These are phyloP conservation scores for Fusarium continuum DNA, from an alignment of 2,329 filamentous ascomycete genomes.

Conservation along the genomic window DNA sequence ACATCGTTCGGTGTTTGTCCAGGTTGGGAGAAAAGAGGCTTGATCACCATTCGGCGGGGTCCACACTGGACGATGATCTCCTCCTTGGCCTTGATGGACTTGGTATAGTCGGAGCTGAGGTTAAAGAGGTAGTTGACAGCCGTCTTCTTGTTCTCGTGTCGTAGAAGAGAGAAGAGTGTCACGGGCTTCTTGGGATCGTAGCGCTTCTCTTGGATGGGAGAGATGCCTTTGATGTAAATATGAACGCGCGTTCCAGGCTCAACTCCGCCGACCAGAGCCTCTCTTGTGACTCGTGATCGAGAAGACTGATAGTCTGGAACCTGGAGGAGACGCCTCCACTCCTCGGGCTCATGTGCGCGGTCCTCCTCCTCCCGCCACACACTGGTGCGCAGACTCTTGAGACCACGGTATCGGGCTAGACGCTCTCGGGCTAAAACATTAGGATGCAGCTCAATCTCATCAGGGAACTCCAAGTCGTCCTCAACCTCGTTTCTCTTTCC, in stretches of 20 bases:
- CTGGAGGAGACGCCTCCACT: slow-evolving; percentile 86
- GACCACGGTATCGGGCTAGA: slow-evolving; percentile 83
- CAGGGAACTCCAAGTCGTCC: slow-evolving; percentile 94
- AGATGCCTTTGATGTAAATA: slow-evolving; percentile 72
- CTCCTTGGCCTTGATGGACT: slow-evolving; percentile 88
- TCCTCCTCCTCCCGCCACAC: slow-evolving; percentile 92
- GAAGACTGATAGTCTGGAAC: slow-evolving; percentile 90
- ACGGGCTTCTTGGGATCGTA: slow-evolving; percentile 66
- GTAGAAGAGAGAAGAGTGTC: slow-evolving; percentile 84
- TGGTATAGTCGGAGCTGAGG: slow-evolving; percentile 78
- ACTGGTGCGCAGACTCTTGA: slow-evolving; percentile 91
- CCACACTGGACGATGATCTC: slow-evolving; percentile 93
- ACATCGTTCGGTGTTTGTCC: slow-evolving; percentile 95
- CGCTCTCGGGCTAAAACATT: slow-evolving; percentile 87
- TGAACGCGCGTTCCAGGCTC: slow-evolving; percentile 83
- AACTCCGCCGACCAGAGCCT: slow-evolving; percentile 89
- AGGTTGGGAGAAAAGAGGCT: slow-evolving; percentile 88
- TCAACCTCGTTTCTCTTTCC: slow-evolving; percentile 82
- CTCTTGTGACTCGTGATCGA: slow-evolving; percentile 77
- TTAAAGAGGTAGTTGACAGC: slow-evolving; percentile 90
- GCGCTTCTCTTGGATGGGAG: slow-evolving; percentile 54
- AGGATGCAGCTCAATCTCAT: slow-evolving; percentile 94
- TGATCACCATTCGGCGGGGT: slow-evolving; percentile 84
- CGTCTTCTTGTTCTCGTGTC: slow-evolving; percentile 95
- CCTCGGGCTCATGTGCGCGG: slow-evolving; percentile 83